Conservation (phyloP, 2,329 filamentous ascomycete species). For the Ophiocordyceps camponoti-floridani region DNA sequence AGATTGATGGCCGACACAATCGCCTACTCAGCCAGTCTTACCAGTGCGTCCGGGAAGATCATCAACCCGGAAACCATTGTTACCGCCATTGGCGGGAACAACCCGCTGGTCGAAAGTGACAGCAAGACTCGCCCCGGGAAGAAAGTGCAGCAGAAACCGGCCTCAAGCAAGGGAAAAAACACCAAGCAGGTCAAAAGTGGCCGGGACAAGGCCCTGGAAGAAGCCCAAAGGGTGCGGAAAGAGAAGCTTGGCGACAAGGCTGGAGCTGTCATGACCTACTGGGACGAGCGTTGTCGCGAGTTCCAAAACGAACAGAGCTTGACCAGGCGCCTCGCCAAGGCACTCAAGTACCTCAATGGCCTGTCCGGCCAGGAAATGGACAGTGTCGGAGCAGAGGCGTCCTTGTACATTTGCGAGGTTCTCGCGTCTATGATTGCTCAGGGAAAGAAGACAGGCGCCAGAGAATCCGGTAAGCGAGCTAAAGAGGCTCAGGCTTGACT, state of each 20-base stretch:
- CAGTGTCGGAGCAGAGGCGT: slow-evolving; percentile 13
- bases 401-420: slow-evolving; percentile 15
- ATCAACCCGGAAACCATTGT: slow-evolving; percentile 49
- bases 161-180: slow-evolving; percentile 1
- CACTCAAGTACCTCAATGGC: slow-evolving; percentile 24
- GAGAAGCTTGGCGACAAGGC: slow-evolving; percentile 9
- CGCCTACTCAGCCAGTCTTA: slow-evolving; percentile 52
- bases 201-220: slow-evolving; percentile 18
- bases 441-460: background rate
- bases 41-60: slow-evolving; percentile 41
- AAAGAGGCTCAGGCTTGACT: background rate
- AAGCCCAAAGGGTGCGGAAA: slow-evolving; percentile 15
- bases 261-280: slow-evolving; percentile 1
- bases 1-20: slow-evolving; percentile 49
- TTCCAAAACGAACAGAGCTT: slow-evolving; percentile 25
- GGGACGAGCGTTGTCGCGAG: slow-evolving; percentile 14
- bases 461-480: background rate
- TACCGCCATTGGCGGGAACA: slow-evolving; percentile 4
- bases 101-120: background rate
- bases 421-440: slow-evolving; percentile 5
- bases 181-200: slow-evolving; percentile 7
- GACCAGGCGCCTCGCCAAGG: slow-evolving; percentile 25
- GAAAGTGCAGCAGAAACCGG: slow-evolving; percentile 2
- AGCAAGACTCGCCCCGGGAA: background rate
- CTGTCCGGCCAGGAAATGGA: slow-evolving; percentile 16